Base-by-base conservation (phyloP, 2,329 filamentous ascomycete species). In the Fusarium solani-melongenae region DNA sequence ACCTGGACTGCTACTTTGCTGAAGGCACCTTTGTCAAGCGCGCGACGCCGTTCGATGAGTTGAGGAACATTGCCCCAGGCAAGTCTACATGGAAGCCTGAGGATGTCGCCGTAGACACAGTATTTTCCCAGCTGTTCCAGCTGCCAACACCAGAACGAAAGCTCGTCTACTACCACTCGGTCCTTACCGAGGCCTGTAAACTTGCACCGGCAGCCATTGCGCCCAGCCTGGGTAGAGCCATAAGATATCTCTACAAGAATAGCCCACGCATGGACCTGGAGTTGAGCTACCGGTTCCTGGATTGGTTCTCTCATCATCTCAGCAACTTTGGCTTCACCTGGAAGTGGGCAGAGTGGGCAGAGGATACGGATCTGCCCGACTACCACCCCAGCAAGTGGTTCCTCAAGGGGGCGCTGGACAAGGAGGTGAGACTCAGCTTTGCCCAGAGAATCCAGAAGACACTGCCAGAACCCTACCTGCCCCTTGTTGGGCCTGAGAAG, bases 311-410 rank as follows among this genome's bases (percentile, higher is more conserved):
- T 20, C 96, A 99, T 82, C 96, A 99, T 85, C 85, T 99, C 75
- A 98, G 95, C 84, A 99, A 99, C 85, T 99, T 99, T 81, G 96
- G 97, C 62, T 99, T 98, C 81, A 96, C 96, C 11, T 99, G 96
- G 96, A 98, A 98, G 84, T 99, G 96, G 96, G 92, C 93, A 17
- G 96, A 99, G 84, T 99, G 96, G 96, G 89, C 93, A 56, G 94
- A 95, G 17, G 95, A 98, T 80, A 91, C 98, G 17, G 88, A 91
- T 49, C 88, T 97, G 29, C 89, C 94, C 0, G 87, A 92, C 69
- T 85, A 96, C 36, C 91, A 98, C 80, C 95, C 96, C 1, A 93
- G 92, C 84, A 98, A 98, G 84, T 94, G 96, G 34, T 98, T 99
- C 83, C 96, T 99, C 73, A 87, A 92, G 62, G 96, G 95, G 22